A percentile compares a stretch with the other conserved stretches of the same genome.
Evolutionary conservation across 2,329 filamentous ascomycete species (phyloP).

Genomic region (Balansia obtecta): DNA sequence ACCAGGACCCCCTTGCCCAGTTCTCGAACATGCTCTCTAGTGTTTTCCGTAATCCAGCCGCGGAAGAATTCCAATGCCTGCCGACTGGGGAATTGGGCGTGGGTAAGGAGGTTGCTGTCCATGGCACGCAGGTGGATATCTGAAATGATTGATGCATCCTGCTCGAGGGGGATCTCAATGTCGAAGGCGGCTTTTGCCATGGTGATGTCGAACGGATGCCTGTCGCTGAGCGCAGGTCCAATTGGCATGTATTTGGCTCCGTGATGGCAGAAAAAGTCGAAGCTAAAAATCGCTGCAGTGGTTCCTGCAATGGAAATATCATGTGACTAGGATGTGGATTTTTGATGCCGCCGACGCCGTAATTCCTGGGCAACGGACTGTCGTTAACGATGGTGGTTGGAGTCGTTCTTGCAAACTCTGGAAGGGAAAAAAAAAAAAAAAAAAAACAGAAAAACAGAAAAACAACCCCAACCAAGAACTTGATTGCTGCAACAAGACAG

Average conservation of each 20-base stretch:
- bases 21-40: slow-evolving; percentile 16
- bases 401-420: too few relatives aligned
- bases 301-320: not conserved
- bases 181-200: slow-evolving; percentile 10
- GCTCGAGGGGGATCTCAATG: slow-evolving; percentile 14
- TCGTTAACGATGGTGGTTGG: not conserved
- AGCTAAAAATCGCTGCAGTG: not conserved
- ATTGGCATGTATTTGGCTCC: not conserved
- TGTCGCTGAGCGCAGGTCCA: not conserved
- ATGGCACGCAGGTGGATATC: slow-evolving; percentile 26
- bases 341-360: not conserved
- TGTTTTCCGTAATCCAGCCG: slow-evolving; percentile 19
- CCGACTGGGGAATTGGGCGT: slow-evolving; percentile 26
- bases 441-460: not conserved
- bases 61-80: slow-evolving; percentile 17
- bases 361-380: not conserved
- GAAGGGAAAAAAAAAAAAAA: not conserved
- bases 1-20: slow-evolving; percentile 19
- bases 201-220: not conserved
- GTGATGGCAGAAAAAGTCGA: not conserved
- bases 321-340: not conserved
- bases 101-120: slow-evolving; percentile 25
- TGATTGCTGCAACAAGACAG: too few relatives aligned
- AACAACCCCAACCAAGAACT: too few relatives aligned
- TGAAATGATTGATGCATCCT: slow-evolving; percentile 14